Percentiles rank a stretch among this genome's conserved stretches.
These are phyloP conservation scores for Xylaria intraflava DNA, from an alignment of 495 filamentous ascomycete species.

Conservation along the genomic window DNA sequence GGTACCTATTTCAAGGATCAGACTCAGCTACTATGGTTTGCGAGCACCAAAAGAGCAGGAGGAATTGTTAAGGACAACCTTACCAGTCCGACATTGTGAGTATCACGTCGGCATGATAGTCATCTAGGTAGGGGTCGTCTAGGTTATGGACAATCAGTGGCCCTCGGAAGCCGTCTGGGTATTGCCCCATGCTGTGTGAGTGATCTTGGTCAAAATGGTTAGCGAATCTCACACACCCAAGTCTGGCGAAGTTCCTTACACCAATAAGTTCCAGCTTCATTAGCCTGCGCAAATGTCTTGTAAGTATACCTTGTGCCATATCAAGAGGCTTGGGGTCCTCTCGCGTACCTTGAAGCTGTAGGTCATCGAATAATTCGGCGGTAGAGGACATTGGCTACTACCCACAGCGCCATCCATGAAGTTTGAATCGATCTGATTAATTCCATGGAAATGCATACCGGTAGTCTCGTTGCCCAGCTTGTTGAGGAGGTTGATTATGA, in stretches of 20 bases:
- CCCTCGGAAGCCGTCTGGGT: constrained; percentile 71
- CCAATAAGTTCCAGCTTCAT: constrained; percentile 70
- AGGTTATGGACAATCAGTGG: constrained; percentile 67
- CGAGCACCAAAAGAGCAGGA: constrained; percentile 12
- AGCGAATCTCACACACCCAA: constrained; percentile 3
- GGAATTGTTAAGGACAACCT: constrained; percentile 11
- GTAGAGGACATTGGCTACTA: constrained; percentile 63
- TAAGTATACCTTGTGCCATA: constrained; percentile 7
- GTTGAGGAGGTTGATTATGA: constrained; percentile 67
- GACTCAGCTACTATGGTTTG: constrained; percentile 36
- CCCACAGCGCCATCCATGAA: constrained; percentile 70
- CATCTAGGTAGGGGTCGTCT: constrained; percentile 50
- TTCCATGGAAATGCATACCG: constrained; percentile 73
- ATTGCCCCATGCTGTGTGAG: constrained; percentile 65
- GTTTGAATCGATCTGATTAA: constrained; percentile 62
- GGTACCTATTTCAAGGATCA: constrained; percentile 54
- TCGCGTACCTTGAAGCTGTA: constrained; percentile 61
- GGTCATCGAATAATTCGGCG: constrained; percentile 53
- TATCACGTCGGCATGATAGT: constrained; percentile 62
- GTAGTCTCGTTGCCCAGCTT: constrained; percentile 67
- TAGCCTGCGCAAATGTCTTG: constrained; percentile 31
- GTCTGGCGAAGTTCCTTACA: constrained; percentile 51
- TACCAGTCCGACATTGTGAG: constrained; percentile 56
- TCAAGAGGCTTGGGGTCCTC: constrained; percentile 6
- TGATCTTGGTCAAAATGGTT: constrained; percentile 45